Base-by-base conservation (phyloP, 768 basidiomycete genomes). In the Lactarius tabidus region DNA sequence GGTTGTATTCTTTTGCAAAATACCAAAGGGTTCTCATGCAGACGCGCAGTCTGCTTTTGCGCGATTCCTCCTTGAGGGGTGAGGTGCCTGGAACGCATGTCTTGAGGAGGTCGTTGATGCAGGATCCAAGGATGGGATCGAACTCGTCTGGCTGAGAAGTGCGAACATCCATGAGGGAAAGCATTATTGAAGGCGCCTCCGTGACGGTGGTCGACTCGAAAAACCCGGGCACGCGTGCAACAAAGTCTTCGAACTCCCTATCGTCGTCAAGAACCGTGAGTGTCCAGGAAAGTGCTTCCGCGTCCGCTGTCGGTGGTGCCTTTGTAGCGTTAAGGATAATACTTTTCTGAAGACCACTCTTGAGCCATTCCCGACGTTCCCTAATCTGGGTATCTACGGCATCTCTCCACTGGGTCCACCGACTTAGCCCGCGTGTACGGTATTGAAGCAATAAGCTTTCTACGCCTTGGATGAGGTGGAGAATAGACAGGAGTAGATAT, bases 11-110 rank as follows among this genome's bases (percentile, higher is more conserved):
- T 51, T 12, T 26, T 26, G 48, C 43, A 4, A 41, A 63, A 55
- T 51, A 63, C 62, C 62, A 63, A 20, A 63, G 43, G 23, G 41
- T 51, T 43, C 35, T 56, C 31, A 63, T 17, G 55, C 62, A 63
- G 26, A 51, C 4, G 6, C 48, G 48, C 23, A 51, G 14, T 51
- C 48, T 15, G 14, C 26, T 51, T 26, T 14, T 51, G 2, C 48
- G 48, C 23, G 15, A 51, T 26, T 51, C 23, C 15, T 56, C 62
- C 10, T 20, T 33, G 10, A 63, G 55, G 3, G 55, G 55, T 18
- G 62, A 63, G 10, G 26, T 28, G 2, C 54, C 62, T 18, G 33
- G 17, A 12, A 45, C 10, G 26, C 62, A 63, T 2, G 62, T 63
- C 26, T 63, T 51, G 53, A 57, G 62, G 17, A 63, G 62, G 18